These are phyloP conservation scores for Aquilaria sinensis DNA, from an alignment of 345 rosid genomes.

Conservation along the genomic window DNA sequence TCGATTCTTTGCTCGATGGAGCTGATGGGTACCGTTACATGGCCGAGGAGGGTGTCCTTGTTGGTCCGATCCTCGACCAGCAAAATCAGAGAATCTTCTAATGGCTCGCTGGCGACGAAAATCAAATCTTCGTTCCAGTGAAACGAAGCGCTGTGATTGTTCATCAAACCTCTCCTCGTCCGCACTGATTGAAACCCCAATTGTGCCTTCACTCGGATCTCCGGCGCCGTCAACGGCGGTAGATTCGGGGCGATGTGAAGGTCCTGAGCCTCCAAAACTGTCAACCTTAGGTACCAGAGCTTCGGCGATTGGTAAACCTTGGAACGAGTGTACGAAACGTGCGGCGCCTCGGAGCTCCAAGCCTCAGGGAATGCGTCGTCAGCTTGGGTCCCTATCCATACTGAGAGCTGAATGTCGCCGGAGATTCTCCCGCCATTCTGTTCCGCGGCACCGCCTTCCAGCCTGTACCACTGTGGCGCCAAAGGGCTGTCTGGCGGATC, in stretches of 20 bases:
- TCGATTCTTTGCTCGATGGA: constrained; percentile 77
- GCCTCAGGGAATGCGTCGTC: constrained; percentile 97
- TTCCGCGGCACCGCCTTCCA: constrained; percentile 47
- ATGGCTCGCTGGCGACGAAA: constrained; percentile 88
- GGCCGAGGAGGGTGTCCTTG: constrained; percentile 61
- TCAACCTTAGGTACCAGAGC: constrained; percentile 86
- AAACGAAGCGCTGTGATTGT: constrained; percentile 56
- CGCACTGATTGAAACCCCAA: constrained; percentile 80
- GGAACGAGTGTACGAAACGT: constrained; percentile 79
- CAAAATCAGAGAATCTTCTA: constrained; percentile 68
- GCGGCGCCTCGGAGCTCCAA: constrained; percentile 81
- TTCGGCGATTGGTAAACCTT: constrained; percentile 96
- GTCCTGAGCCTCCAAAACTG: constrained; percentile 88
- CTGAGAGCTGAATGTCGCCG: constrained; percentile 90
- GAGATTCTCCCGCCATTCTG: constrained; percentile 38
- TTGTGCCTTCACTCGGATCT: constrained; percentile 73
- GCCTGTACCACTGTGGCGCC: constrained; percentile 90
- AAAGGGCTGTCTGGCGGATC: constrained; percentile 90
- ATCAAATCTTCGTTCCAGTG: constrained; percentile 90
- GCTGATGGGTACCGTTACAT: constrained; percentile 49
- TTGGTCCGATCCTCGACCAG: constrained; percentile 71
- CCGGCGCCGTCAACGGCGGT: constrained; percentile 83
- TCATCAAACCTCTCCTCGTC: constrained; percentile 74
- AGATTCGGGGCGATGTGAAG: constrained; percentile 66
- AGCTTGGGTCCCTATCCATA: constrained; percentile 93